Base-by-base conservation (phyloP, 768 basidiomycete genomes). In the Trametes coccinea region DNA sequence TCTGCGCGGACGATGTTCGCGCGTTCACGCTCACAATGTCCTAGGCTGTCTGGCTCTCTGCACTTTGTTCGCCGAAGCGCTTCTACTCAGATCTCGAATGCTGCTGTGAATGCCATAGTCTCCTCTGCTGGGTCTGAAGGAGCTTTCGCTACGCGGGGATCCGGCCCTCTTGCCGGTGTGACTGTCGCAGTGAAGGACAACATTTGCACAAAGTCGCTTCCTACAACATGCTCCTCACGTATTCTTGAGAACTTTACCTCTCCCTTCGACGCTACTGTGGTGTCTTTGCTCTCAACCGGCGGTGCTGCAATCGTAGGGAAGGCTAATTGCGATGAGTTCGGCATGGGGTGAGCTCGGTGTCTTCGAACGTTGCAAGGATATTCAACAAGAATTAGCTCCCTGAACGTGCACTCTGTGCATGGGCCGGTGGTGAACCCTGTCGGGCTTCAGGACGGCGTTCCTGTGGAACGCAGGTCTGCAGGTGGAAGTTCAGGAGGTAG, bases 281-380 rank as follows among this genome's bases (percentile, higher is more conserved):
- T 97, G 0, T 61, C 75, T 4, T 74, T 87, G 9, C 74, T 98
- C 2, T 78, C 79, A 1, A 63, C 77, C 0, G 76, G 79, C 0
- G 94, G 93, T 0, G 93, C 88, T 0, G 74, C 84, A 16, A 81
- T 98, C 10, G 69, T 90, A 2, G 96, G 94, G 1, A 97, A 97
- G 75, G 88, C 95, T 0, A 95, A 96, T 70, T 93, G 93, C 73
- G 96, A 99, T 71, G 95, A 98, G 74, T 98, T 98, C 74, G 96
- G 96, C 1, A 98, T 98, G 96, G 96, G 96, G 89, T 95, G 60
- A 17, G 86, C 43, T 17, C 34, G 8, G 34, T 56, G 22, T 58
- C 37, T 33, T 10, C 41, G 5, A 34, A 43, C 63, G 27, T 39
- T 3, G 27, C 37, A 6, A 5, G 10, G 51, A n/a, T 40, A 17